phyloP scores from a whole-genome alignment of 2,329 filamentous ascomycete genomes.

The Fusarium mundagurra region DNA sequence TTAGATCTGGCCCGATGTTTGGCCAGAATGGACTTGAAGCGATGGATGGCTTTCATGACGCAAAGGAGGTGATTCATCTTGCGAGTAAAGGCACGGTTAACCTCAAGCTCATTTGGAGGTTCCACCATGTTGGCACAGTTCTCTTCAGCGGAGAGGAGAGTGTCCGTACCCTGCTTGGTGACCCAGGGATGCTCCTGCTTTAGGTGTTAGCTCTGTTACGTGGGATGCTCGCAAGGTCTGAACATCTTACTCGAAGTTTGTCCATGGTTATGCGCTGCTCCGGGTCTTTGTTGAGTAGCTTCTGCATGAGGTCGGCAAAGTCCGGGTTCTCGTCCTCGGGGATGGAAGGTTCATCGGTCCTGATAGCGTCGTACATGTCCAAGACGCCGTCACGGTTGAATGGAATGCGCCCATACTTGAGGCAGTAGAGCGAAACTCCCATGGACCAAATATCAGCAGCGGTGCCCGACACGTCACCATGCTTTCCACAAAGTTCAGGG shows the following conservation, averaged over 20 bases:
- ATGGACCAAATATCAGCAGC: constrained; percentile 98
- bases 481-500: constrained; percentile 88
- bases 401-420: constrained; percentile 87
- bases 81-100: constrained; percentile 88
- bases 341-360: constrained; percentile 71
- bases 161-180: constrained; percentile 80
- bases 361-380: constrained; percentile 91
- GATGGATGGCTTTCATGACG: constrained; percentile 90
- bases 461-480: constrained; percentile 87
- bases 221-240: background rate
- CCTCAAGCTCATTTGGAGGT: constrained; percentile 87
- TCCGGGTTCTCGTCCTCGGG: constrained; percentile 71
- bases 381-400: constrained; percentile 83
- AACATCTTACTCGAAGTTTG: constrained; percentile 75
- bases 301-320: constrained; percentile 78
- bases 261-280: constrained; percentile 83
- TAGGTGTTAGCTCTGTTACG: constrained; percentile 11
- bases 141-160: constrained; percentile 81
- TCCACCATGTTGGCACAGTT: constrained; percentile 86
- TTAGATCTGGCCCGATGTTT: constrained; percentile 34
- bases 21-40: constrained; percentile 81
- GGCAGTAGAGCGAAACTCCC: constrained; percentile 93
- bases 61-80: constrained; percentile 88
- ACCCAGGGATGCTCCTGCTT: constrained; percentile 91
- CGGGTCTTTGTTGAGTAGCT: constrained; percentile 86